phyloP scores from a whole-genome alignment of 768 basidiomycete species.

The Lactifluus piperatus region DNA sequence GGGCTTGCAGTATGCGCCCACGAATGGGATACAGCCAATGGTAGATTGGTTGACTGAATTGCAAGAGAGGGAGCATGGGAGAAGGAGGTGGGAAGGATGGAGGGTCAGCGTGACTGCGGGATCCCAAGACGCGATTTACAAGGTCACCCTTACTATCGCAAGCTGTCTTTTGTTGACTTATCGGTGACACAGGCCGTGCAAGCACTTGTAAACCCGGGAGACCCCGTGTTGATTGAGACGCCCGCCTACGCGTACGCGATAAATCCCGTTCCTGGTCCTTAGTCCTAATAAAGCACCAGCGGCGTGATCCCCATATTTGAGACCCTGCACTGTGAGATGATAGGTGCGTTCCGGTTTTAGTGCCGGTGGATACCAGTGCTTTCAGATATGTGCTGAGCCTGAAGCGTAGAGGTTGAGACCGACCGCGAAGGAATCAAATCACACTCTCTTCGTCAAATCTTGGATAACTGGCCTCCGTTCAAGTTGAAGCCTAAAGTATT shows the following conservation, averaged over 20 bases:
- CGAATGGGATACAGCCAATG: constrained; percentile 57
- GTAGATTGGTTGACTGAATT: constrained; percentile 61
- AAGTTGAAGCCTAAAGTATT: constrained; percentile 70
- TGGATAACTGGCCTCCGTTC: constrained; percentile 65
- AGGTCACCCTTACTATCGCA: constrained; percentile 38
- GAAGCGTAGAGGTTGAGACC: constrained; percentile 57
- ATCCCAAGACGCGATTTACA: constrained; percentile 84
- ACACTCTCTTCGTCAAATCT: constrained; percentile 45
- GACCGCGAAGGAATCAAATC: constrained; percentile 67
- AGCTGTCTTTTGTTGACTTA: background rate
- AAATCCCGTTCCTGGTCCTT: constrained; percentile 4
- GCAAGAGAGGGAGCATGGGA: constrained; percentile 61
- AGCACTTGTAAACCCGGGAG: constrained; percentile 68
- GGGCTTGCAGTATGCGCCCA: constrained; percentile 72
- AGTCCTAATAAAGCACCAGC: constrained; percentile 28
- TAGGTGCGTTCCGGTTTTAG: constrained; percentile 35
- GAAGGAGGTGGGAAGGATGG: constrained; percentile 55
- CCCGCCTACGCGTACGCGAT: constrained; percentile 63
- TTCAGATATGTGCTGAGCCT: background rate
- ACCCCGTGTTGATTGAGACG: constrained; percentile 73
- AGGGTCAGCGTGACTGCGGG: constrained; percentile 69
- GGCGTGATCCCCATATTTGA: constrained; percentile 60
- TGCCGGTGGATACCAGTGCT: background rate
- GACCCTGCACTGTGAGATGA: constrained; percentile 44
- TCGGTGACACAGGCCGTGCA: constrained; percentile 47